Evolutionary conservation across 331 rosid species (phyloP).

Genomic region (Pyracantha coccinea): DNA sequence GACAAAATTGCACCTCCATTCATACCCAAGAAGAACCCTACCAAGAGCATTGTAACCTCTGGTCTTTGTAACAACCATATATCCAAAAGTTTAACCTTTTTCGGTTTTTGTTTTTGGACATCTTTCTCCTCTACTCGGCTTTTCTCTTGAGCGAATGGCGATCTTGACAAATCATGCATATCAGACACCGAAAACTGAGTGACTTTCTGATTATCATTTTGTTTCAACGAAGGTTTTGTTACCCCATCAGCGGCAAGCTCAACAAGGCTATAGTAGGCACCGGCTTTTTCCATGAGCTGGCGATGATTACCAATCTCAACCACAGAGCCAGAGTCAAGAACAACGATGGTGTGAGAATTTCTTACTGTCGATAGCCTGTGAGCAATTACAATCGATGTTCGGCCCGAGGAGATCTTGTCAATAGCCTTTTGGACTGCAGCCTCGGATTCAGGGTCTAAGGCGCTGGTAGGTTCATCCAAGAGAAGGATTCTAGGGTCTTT

Average conservation of each 20-base stretch:
- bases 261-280: constrained; percentile 65
- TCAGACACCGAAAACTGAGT: constrained; percentile 26
- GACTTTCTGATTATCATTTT: constrained; percentile 15
- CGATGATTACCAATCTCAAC: constrained; percentile 66
- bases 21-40: constrained; percentile 66
- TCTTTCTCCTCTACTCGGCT: constrained; percentile 29
- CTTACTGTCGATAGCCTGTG: constrained; percentile 77
- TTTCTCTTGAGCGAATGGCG: constrained; percentile 19
- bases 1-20: constrained; percentile 72
- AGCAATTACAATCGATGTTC: constrained; percentile 83
- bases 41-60: constrained; percentile 37
- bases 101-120: constrained; percentile 18
- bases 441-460: constrained; percentile 83
- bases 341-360: constrained; percentile 60
- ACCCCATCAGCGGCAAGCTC: constrained; percentile 62
- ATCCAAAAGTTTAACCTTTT: constrained; percentile 38
- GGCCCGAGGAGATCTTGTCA: constrained; percentile 62
- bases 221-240: constrained; percentile 23
- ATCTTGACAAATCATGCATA: constrained; percentile 26
- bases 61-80: constrained; percentile 70
- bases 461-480: constrained; percentile 89
- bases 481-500: constrained; percentile 76
- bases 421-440: constrained; percentile 66
- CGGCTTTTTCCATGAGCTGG: constrained; percentile 61
- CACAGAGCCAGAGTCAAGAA: constrained; percentile 66